Conservation (phyloP, 129 eudicot species). For the Ambrosia artemisiifolia region DNA sequence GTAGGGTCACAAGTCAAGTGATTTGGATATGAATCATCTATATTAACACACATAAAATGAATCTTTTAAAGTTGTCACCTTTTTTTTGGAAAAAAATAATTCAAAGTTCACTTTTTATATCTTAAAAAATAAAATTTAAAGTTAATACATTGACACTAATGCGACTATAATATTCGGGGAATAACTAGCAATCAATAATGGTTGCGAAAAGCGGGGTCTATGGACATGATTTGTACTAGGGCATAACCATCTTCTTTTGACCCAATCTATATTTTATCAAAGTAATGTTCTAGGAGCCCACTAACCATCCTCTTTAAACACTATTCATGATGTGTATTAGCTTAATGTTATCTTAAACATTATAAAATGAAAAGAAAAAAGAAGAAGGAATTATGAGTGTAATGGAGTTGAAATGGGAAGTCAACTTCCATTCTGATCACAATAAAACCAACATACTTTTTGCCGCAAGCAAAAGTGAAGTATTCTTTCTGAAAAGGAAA, state of each 20-base stretch:
- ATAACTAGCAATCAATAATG: slow-evolving; percentile 12
- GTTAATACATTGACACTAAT: slow-evolving; percentile 6
- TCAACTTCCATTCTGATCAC: slow-evolving; percentile 30
- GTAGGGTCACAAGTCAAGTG: slow-evolving; percentile 36
- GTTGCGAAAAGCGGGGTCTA: slow-evolving; percentile 18
- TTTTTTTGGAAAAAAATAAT: background rate
- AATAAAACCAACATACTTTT: slow-evolving; percentile 28
- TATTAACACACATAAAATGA: slow-evolving; percentile 18
- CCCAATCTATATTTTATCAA: slow-evolving; percentile 7
- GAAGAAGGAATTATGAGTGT: background rate
- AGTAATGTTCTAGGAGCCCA: slow-evolving; percentile 8
- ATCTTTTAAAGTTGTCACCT: slow-evolving; percentile 10
- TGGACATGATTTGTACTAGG: slow-evolving; percentile 20
- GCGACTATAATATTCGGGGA: slow-evolving; percentile 6
- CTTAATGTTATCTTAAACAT: background rate
- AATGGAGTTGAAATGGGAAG: slow-evolving; percentile 22
- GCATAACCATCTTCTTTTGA: slow-evolving; percentile 21
- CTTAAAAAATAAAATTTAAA: background rate
- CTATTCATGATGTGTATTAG: slow-evolving; percentile 11
- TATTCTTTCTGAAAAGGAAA: slow-evolving; percentile 40
- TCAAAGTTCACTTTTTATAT: no score
- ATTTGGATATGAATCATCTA: slow-evolving; percentile 26
- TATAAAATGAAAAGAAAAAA: background rate
- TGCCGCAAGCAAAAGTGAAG: slow-evolving; percentile 37
- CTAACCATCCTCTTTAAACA: slow-evolving; percentile 17